Conservation (phyloP, 345 rosid genomes). For the Schrenkiella parvula region DNA sequence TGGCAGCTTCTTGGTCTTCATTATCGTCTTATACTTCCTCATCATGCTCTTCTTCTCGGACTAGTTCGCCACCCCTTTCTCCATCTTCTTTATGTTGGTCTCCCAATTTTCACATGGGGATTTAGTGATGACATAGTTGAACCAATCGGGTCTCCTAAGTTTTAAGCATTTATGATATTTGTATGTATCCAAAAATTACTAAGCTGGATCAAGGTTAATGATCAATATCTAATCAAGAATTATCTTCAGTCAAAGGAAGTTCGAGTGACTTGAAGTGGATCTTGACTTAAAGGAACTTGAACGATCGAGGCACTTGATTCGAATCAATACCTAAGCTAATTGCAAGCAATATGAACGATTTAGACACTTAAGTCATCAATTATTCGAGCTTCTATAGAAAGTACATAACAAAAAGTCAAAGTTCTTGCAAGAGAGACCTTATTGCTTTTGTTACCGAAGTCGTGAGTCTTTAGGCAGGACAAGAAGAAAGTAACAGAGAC, state of each 20-base stretch:
- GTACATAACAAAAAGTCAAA: not conserved
- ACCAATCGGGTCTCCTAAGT: not conserved
- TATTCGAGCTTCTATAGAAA: not conserved
- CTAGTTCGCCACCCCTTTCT: constrained; percentile 44
- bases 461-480: not conserved
- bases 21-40: constrained; percentile 26
- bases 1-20: constrained; percentile 19
- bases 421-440: not conserved
- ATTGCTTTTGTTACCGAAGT: not conserved
- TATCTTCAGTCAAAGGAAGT: not conserved
- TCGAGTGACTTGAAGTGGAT: not conserved
- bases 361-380: too few relatives aligned
- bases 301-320: not conserved
- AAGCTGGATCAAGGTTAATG: not conserved
- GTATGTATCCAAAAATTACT: not conserved
- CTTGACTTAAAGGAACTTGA: not conserved
- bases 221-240: not conserved
- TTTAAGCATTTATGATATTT: not conserved
- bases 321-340: not conserved
- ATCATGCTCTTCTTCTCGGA: constrained; percentile 38
- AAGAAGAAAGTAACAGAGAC: not conserved
- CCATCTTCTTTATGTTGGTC: constrained; percentile 50
- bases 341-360: too few relatives aligned
- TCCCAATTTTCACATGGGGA: not conserved
- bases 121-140: not conserved